Base-by-base conservation (phyloP, 192 early-diverging fungal species). In the Rhizophagus prolifer region DNA sequence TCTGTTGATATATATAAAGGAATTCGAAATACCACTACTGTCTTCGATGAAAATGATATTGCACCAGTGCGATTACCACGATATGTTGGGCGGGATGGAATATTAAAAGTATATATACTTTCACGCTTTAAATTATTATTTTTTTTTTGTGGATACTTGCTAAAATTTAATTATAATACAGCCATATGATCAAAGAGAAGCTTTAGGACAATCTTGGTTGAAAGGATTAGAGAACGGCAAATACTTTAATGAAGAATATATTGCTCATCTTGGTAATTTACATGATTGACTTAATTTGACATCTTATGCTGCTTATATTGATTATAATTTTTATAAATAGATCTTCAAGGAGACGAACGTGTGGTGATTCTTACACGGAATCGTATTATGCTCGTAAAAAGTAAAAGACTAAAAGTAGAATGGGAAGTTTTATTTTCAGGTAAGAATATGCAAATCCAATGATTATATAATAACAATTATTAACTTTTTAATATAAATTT, bases 11-110 rank as follows among this genome's bases (percentile, higher is more conserved):
- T 1, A 8, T 68, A 28, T 5, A 26, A 80, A 79, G 90, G 94
- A 46, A 97, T 99, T 75, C 89, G 92, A 36, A 97, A 97, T 82
- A 97, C 97, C 8, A 95, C 97, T 0, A 96, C 94, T 0, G 93
- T 95, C 41, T 93, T 93, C 82, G 90, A 90, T 58, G 92, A 92
- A 77, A 89, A 91, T 47, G 92, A 93, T 60, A 85, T 97, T 65
- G 91, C 93, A 72, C 92, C 93, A n/a, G 90, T 93, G 74, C 85
- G 97, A 12, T 84, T 92, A 46, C 97, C 97, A 2, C 89, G 97
- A 30, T 91, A 88, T 72, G 91, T 98, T 50, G 91, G 92, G 38
- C 87, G 91, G 58, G 95, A 96, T 76, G 91, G 92, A 16, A 95
- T 99, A 47, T 82, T 99, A 47, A 88, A 82, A 72, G 87, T 93